A percentile compares a stretch with the other conserved stretches of the same genome.
These are phyloP conservation scores for Tetrapisispora nanseiensis DNA, from an alignment of 805 yeast species.

Conservation along the genomic window DNA sequence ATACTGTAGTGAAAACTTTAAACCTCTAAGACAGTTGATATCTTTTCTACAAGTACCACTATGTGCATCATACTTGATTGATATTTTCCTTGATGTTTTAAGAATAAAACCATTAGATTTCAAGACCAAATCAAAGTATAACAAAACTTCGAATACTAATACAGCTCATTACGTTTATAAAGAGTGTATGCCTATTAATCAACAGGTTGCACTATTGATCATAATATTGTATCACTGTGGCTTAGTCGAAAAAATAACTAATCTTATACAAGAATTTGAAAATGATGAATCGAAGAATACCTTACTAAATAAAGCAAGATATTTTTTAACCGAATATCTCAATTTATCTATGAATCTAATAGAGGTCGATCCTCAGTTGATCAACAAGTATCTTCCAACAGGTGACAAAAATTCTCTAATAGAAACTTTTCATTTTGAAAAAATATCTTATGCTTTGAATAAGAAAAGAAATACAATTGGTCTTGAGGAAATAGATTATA, in stretches of 20 bases:
- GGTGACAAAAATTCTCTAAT: neutral
- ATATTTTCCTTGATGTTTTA: slow-evolving; percentile 59
- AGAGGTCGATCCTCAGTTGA: slow-evolving; percentile 12
- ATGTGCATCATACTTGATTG: slow-evolving; percentile 55
- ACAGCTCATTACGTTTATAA: slow-evolving; percentile 31
- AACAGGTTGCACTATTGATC: slow-evolving; percentile 55
- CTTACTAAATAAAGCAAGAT: slow-evolving; percentile 45
- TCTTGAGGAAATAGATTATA: slow-evolving; percentile 20
- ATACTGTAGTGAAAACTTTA: slow-evolving; percentile 46
- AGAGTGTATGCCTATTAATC: slow-evolving; percentile 42
- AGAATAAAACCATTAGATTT: slow-evolving; percentile 51
- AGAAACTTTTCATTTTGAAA: slow-evolving; percentile 38
- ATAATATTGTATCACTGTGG: slow-evolving; percentile 46
- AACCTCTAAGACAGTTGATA: slow-evolving; percentile 47
- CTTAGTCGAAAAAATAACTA: slow-evolving; percentile 39
- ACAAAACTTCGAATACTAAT: slow-evolving; percentile 7
- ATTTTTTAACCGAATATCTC: slow-evolving; percentile 53
- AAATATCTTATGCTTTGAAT: slow-evolving; percentile 32
- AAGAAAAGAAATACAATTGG: slow-evolving; percentile 33
- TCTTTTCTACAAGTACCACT: slow-evolving; percentile 51
- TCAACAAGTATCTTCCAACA: neutral
- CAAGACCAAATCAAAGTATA: slow-evolving; percentile 6
- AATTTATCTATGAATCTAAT: slow-evolving; percentile 43
- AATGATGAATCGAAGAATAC: slow-evolving; percentile 32
- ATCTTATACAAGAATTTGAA: slow-evolving; percentile 8